Base-by-base conservation (phyloP, 2,329 filamentous ascomycete species). In the Alternaria brassicae region DNA sequence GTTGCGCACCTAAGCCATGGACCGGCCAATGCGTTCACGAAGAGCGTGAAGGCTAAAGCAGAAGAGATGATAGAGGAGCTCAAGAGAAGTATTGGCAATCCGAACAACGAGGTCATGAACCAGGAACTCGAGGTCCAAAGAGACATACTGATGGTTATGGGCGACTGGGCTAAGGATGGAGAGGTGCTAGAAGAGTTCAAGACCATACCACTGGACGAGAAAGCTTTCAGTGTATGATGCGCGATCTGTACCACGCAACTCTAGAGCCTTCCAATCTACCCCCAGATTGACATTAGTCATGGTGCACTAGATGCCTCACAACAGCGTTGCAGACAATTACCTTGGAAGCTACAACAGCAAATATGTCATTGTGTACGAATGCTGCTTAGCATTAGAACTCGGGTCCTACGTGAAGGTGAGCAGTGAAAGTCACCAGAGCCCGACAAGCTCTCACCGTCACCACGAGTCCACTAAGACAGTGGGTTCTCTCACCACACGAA, bases 1-100 rank as follows among this genome's bases (percentile, higher is more conserved):
- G 74, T 75, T 32, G 74, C 81, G n/a, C 63, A 66, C 23, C 69
- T 70, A 62, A 82, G 79, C 45, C 82, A 84, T 69, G 82, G 82
- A 0, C 63, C 65, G 17, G 70, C 74, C 2, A 81, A 77, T 53
- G 60, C 71, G 10, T 82, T 83, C 69, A 71, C 77, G 27, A 73
- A 71, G 57, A 77, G 75, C 50, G 77, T 81, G 44, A 70, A 69
- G 55, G 67, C 56, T 48, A 80, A 79, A 65, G 74, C 70, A 53
- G 71, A 76, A 40, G 78, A 79, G 58, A 69, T 67, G 68, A 68
- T 63, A 42, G 62, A 65, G 27, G 68, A 62, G 32, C 39, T 72
- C 17, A 65, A 62, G 52, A 57, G 55, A 36, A 65, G 58, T 25
- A 52, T 74, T n/a, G 70, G 67, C 28, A 69, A 66, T 50, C 66